Evolutionary conservation across 352 stramenopile genomes (phyloP).

Genomic region (Globisporangium acanthophoron): DNA sequence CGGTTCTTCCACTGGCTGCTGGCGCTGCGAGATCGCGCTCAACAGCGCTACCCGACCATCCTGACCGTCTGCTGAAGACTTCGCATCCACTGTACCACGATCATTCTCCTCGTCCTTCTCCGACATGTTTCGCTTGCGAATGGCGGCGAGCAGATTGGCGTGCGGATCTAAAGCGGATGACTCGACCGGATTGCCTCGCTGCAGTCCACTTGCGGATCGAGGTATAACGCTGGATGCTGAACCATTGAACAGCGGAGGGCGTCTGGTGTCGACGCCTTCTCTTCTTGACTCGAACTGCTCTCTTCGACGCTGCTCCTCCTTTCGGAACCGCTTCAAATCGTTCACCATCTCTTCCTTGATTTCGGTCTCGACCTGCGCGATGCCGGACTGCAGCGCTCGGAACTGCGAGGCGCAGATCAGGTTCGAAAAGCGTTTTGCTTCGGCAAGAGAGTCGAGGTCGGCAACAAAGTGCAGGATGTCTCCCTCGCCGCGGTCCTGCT

Average conservation of each 20-base stretch:
- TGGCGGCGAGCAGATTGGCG: constrained; percentile 23
- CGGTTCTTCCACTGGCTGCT: background rate
- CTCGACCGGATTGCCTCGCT: background rate
- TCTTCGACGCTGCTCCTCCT: constrained; percentile 31
- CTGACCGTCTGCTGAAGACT: background rate
- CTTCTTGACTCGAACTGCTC: constrained; percentile 17
- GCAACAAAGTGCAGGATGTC: constrained; percentile 66
- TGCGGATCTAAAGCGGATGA: constrained; percentile 6
- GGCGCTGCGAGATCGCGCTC: constrained; percentile 8
- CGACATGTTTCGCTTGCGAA: constrained; percentile 17
- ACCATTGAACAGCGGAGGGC: constrained; percentile 5
- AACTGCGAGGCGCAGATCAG: constrained; percentile 56
- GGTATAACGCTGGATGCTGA: background rate
- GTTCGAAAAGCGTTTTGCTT: constrained; percentile 70
- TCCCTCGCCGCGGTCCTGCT: constrained; percentile 60
- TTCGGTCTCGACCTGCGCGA: constrained; percentile 50
- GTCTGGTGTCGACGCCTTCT: background rate
- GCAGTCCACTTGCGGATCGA: background rate
- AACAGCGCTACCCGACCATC: background rate
- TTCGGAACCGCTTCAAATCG: constrained; percentile 49
- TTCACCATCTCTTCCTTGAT: constrained; percentile 70
- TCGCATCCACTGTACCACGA: background rate
- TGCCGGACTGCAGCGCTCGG: constrained; percentile 39
- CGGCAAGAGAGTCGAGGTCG: constrained; percentile 40
- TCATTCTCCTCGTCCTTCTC: background rate